Percentiles rank a stretch among this genome's conserved stretches.
Conservation (phyloP, 2,329 filamentous ascomycete genomes). For the Cytospora mali region DNA sequence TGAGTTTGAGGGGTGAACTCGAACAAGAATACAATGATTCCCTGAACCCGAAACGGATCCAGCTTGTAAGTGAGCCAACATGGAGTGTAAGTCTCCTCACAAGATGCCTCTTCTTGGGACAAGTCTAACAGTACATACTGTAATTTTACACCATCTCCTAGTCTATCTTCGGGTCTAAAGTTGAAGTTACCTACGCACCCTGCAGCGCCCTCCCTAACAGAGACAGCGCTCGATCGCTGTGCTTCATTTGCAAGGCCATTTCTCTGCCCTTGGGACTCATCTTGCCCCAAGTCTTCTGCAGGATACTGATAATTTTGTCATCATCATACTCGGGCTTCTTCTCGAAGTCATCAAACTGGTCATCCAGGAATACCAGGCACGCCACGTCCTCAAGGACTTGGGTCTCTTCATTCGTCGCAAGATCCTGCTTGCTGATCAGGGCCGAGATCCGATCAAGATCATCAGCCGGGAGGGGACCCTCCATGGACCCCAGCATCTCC, state of each 20-base stretch:
- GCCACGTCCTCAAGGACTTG: constrained; percentile 84
- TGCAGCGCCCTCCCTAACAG: constrained; percentile 66
- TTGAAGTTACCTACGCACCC: not conserved
- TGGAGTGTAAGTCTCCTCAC: not conserved
- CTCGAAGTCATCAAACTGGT: constrained; percentile 83
- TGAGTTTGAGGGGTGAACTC: not conserved
- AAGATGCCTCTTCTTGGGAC: not conserved
- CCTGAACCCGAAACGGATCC: not conserved
- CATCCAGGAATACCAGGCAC: constrained; percentile 84
- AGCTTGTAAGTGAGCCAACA: not conserved
- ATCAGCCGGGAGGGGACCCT: constrained; percentile 44
- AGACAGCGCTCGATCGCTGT: constrained; percentile 63
- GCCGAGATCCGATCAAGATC: constrained; percentile 65
- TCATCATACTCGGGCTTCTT: constrained; percentile 66
- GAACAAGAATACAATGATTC: not conserved
- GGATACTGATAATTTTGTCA: constrained; percentile 72
- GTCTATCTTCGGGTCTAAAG: no score
- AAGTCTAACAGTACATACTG: not conserved
- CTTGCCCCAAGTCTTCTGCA: constrained; percentile 76
- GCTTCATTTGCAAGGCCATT: constrained; percentile 66
- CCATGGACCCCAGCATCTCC: constrained; percentile 52
- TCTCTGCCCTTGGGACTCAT: constrained; percentile 66
- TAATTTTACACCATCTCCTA: no score
- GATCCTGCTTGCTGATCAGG: constrained; percentile 78
- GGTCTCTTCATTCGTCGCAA: constrained; percentile 63